Evolutionary conservation across 2,329 filamentous ascomycete genomes (phyloP).

Genomic region (Penicillium sp.): DNA sequence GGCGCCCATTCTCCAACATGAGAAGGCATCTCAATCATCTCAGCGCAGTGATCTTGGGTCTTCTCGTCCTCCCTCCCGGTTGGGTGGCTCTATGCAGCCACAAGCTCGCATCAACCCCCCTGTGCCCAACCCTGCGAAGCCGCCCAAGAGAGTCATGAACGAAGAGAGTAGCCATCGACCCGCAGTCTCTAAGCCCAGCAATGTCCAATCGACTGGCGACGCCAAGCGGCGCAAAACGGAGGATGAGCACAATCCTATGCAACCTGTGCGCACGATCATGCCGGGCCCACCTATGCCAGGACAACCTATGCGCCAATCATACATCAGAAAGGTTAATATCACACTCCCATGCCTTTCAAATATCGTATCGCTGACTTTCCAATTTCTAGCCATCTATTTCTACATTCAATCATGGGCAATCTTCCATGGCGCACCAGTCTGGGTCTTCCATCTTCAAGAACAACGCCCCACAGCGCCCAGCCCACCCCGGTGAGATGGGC

Average conservation of each 20-base stretch:
- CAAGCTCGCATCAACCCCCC: constrained; percentile 60
- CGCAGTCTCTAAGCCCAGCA: constrained; percentile 40
- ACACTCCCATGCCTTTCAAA: neutral
- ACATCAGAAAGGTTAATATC: constrained; percentile 65
- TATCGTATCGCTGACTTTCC: constrained; percentile 11
- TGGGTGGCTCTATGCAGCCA: constrained; percentile 54
- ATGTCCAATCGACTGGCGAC: constrained; percentile 68
- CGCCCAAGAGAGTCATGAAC: constrained; percentile 74
- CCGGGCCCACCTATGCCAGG: constrained; percentile 45
- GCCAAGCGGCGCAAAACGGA: constrained; percentile 80
- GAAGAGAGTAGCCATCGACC: constrained; percentile 55
- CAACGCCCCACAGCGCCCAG: constrained; percentile 60
- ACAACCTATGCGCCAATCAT: constrained; percentile 81
- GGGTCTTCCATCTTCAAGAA: constrained; percentile 40
- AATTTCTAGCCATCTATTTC: constrained; percentile 44
- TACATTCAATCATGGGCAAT: constrained; percentile 41
- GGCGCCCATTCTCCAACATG: constrained; percentile 30
- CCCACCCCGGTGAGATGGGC: constrained; percentile 78
- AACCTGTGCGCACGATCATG: constrained; percentile 65
- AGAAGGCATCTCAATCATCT: constrained; percentile 30
- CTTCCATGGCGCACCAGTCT: constrained; percentile 33
- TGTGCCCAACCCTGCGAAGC: constrained; percentile 68
- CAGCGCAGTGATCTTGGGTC: constrained; percentile 53
- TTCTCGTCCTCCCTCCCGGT: constrained; percentile 53
- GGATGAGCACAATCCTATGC: constrained; percentile 64